Percentiles rank a stretch among this genome's conserved stretches.
phyloP scores from a whole-genome alignment of 768 basidiomycete species.

The Tricholoma matsutake region DNA sequence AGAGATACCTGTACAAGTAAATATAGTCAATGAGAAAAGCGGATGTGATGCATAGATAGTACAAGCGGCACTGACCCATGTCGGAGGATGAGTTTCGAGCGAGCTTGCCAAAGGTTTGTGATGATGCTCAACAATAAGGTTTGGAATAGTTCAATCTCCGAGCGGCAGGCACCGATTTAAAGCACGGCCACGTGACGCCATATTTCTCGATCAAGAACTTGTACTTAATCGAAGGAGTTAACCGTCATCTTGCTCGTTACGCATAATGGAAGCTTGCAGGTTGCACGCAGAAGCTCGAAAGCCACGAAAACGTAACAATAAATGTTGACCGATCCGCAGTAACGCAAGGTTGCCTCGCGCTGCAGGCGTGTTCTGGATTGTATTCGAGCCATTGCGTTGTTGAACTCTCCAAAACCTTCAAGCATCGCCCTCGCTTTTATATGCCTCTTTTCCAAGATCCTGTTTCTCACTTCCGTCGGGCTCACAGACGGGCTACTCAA shows the following conservation, averaged over 20 bases:
- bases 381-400: background rate
- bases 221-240: background rate
- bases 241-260: background rate
- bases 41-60: conserved; percentile 9
- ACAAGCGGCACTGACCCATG: conserved; percentile 64
- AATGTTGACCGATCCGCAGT: background rate
- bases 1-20: conserved; percentile 79
- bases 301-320: conserved; percentile 3
- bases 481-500: conserved; percentile 34
- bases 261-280: background rate
- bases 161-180: conserved; percentile 26
- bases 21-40: conserved; percentile 6
- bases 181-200: background rate
- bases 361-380: background rate
- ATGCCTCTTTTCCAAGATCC: conserved; percentile 39
- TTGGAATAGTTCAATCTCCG: conserved; percentile 35
- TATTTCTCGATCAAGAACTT: background rate
- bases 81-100: conserved; percentile 52
- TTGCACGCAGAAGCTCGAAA: background rate
- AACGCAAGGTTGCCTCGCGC: conserved; percentile 2
- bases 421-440: conserved; percentile 3
- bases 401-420: background rate
- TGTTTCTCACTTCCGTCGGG: conserved; percentile 30
- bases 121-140: conserved; percentile 54
- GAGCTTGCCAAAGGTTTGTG: conserved; percentile 41